These are phyloP conservation scores for Aaosphaeria pasadenensis DNA, from an alignment of 2,329 filamentous ascomycete species.

Conservation along the genomic window DNA sequence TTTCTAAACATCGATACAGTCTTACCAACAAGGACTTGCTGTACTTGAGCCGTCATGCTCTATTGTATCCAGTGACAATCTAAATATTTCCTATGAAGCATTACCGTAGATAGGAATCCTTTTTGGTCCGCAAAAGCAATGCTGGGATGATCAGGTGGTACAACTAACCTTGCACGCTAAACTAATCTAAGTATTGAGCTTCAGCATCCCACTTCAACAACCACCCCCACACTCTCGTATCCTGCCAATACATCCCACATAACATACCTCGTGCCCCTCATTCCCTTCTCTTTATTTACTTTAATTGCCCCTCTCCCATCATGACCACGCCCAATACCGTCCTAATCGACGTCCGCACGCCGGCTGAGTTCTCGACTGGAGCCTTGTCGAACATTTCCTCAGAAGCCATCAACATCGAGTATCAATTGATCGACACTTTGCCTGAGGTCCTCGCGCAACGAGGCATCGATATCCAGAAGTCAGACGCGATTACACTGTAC, in stretches of 20 bases:
- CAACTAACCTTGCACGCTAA: no score
- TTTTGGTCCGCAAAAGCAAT: no score
- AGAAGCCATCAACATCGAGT: constrained; percentile 36
- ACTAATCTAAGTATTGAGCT: no score
- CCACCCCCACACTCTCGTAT: no score
- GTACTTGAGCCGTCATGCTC: no score
- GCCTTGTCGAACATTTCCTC: constrained; percentile 20
- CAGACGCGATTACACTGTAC: constrained; percentile 35
- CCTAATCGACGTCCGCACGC: constrained; percentile 37
- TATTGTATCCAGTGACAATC: no score
- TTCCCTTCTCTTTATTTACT: neutral
- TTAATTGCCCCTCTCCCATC: neutral
- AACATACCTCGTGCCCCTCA: neutral
- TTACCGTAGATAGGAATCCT: no score
- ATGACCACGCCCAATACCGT: neutral
- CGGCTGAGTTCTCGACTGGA: constrained; percentile 34
- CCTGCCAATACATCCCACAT: neutral
- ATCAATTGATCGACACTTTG: constrained; percentile 30
- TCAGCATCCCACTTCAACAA: no score
- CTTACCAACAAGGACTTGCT: no score
- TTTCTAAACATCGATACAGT: no score
- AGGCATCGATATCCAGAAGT: constrained; percentile 17
- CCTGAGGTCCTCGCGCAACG: constrained; percentile 15
- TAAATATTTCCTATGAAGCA: no score
- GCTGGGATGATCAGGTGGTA: no score